Percentiles rank a stretch among this genome's conserved stretches.
Conservation (phyloP, 75 land plant species). For the Isoetes taiwanensis region DNA sequence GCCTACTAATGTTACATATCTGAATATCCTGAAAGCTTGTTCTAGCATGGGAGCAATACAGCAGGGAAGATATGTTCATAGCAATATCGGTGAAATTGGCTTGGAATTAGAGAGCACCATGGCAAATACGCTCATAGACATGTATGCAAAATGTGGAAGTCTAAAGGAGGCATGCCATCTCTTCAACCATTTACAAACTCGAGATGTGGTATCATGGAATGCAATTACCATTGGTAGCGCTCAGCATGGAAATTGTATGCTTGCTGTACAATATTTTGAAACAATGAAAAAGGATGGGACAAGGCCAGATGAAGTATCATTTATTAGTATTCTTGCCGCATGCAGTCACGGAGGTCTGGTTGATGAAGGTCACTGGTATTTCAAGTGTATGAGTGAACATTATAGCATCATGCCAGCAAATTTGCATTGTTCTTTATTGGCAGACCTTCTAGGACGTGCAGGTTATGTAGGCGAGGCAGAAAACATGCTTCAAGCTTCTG, state of each 20-base stretch:
- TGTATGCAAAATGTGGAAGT: constrained; percentile 32
- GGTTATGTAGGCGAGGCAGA: constrained; percentile 22
- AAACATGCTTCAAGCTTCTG: constrained; percentile 19
- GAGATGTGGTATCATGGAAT: constrained; percentile 22
- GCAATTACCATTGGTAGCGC: constrained; percentile 26
- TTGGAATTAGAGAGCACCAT: not conserved
- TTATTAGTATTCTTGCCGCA: constrained; percentile 20
- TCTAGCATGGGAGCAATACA: constrained; percentile 5
- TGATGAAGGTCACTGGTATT: constrained; percentile 16
- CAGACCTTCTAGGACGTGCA: constrained; percentile 30
- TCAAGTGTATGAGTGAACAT: constrained; percentile 19
- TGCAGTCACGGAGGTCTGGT: constrained; percentile 33
- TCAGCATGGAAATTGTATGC: constrained; percentile 13
- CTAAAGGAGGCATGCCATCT: constrained; percentile 13
- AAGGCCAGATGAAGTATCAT: constrained; percentile 20
- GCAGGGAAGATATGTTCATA: constrained; percentile 7
- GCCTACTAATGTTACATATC: not conserved
- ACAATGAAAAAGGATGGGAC: constrained; percentile 19
- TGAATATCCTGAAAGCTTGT: constrained; percentile 9
- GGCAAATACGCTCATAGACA: constrained; percentile 12
- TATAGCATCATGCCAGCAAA: constrained; percentile 16
- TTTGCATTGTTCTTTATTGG: constrained; percentile 23
- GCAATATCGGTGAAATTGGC: not conserved
- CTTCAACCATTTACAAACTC: constrained; percentile 3
- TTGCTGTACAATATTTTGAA: constrained; percentile 9